A percentile compares a stretch with the other conserved stretches of the same genome.
Conservation (phyloP, 139 green algal genomes). For the Ettlia oleoabundans region DNA sequence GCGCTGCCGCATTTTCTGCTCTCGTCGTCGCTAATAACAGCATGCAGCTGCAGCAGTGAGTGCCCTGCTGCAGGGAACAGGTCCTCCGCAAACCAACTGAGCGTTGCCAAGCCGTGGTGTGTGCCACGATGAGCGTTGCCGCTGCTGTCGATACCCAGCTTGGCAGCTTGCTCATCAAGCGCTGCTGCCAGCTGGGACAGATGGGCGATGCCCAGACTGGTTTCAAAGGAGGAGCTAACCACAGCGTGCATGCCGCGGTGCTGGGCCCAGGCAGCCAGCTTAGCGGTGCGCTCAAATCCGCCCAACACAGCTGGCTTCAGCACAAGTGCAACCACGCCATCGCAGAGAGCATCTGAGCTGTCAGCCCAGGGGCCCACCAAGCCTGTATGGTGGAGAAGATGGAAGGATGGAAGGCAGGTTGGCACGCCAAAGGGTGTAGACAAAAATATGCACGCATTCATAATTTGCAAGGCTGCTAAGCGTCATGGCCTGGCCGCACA, state of each 20-base stretch:
- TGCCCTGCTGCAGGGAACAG: constrained; percentile 6
- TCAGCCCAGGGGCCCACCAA: constrained; percentile 16
- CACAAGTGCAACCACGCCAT: constrained; percentile 68
- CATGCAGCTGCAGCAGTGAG: background rate
- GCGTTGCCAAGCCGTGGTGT: constrained; percentile 76
- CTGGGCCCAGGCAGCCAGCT: constrained; percentile 47
- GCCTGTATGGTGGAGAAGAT: background rate
- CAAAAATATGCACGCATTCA: too few relatives aligned
- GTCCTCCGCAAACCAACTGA: constrained; percentile 68
- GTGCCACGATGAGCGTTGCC: background rate
- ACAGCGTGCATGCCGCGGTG: constrained; percentile 58
- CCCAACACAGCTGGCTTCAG: constrained; percentile 84
- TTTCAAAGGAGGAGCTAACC: constrained; percentile 87
- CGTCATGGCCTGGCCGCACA: too few relatives aligned
- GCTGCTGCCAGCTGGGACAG: constrained; percentile 69
- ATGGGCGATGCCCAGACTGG: constrained; percentile 61
- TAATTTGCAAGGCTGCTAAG: too few relatives aligned
- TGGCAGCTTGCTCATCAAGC: too few relatives aligned
- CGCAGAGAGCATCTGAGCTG: background rate
- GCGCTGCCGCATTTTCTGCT: too few relatives aligned
- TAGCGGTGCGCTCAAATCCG: constrained; percentile 63
- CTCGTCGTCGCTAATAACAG: too few relatives aligned
- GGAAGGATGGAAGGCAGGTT: background rate
- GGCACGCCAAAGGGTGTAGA: background rate
- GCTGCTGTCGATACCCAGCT: too few relatives aligned